A percentile compares a stretch with the other conserved stretches of the same genome.
Evolutionary conservation across 441 rosid species (phyloP).

Genomic region (Gossypium davidsonii): DNA sequence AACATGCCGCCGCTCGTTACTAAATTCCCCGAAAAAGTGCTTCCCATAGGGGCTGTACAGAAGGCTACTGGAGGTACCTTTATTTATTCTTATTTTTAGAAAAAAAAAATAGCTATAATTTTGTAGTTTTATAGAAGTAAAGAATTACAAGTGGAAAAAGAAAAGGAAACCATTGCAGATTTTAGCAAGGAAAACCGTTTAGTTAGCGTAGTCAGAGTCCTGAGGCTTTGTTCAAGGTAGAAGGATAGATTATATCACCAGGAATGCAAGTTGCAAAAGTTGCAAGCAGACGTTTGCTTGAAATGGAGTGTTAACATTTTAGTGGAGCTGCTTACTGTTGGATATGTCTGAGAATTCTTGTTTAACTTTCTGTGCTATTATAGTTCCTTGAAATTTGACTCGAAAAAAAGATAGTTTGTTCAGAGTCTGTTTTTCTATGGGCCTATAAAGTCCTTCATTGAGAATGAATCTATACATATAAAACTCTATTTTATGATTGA

Average conservation of each 20-base stretch:
- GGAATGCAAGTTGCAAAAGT: background rate
- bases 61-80: constrained; percentile 54
- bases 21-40: constrained; percentile 56
- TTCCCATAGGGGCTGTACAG: constrained; percentile 55
- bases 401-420: background rate
- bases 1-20: constrained; percentile 59
- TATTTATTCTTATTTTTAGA: background rate
- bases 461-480: background rate
- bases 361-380: background rate
- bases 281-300: background rate
- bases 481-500: background rate
- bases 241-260: background rate
- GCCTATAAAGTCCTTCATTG: background rate
- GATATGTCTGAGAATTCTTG: background rate
- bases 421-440: background rate
- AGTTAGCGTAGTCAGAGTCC: background rate
- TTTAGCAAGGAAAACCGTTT: background rate
- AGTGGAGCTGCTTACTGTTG: background rate
- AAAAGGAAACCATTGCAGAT: background rate
- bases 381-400: background rate
- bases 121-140: background rate
- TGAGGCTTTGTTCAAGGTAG: background rate
- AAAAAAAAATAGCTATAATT: background rate
- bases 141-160: background rate
- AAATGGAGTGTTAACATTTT: background rate